Percentiles rank a stretch among this genome's conserved stretches.
Conservation (phyloP, 78 protist genomes). For the Cavenderia fasciculata region DNA sequence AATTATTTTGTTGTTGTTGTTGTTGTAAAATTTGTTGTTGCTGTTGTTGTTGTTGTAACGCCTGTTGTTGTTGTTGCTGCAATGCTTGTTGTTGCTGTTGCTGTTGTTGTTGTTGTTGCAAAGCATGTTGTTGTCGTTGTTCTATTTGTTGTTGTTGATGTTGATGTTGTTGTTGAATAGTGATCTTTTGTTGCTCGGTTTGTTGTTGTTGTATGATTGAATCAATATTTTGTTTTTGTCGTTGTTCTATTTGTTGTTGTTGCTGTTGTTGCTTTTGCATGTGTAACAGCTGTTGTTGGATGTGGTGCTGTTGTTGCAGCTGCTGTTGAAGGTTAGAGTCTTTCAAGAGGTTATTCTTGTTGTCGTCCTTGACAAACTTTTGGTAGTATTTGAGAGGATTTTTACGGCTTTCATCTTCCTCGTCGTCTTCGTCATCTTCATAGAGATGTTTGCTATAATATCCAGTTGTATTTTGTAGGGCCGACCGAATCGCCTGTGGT, state of each 20-base stretch:
- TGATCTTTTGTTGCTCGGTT: background rate
- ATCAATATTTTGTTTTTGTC: constrained; percentile 9
- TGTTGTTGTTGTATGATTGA: background rate
- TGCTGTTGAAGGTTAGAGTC: background rate
- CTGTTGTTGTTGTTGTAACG: background rate
- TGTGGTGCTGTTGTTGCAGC: background rate
- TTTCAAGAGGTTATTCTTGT: background rate
- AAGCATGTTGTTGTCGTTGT: too few species aligned
- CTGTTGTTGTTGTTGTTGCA: constrained; percentile 22
- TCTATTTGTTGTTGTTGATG: background rate
- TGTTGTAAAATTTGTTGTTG: background rate
- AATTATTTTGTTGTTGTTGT: background rate
- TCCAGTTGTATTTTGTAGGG: too few species aligned
- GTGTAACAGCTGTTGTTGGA: background rate
- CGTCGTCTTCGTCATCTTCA: too few species aligned
- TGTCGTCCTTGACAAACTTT: too few species aligned
- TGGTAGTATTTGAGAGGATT: too few species aligned
- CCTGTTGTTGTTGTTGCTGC: background rate
- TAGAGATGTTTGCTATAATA: too few species aligned
- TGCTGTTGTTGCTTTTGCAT: background rate
- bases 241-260: constrained; percentile 14
- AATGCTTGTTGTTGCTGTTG: constrained; percentile 5
- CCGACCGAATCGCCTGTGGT: too few species aligned
- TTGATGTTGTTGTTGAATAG: background rate
- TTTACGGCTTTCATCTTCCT: too few species aligned